Conservation (phyloP, 2,329 filamentous ascomycete species). For the Elsinoe perseae region DNA sequence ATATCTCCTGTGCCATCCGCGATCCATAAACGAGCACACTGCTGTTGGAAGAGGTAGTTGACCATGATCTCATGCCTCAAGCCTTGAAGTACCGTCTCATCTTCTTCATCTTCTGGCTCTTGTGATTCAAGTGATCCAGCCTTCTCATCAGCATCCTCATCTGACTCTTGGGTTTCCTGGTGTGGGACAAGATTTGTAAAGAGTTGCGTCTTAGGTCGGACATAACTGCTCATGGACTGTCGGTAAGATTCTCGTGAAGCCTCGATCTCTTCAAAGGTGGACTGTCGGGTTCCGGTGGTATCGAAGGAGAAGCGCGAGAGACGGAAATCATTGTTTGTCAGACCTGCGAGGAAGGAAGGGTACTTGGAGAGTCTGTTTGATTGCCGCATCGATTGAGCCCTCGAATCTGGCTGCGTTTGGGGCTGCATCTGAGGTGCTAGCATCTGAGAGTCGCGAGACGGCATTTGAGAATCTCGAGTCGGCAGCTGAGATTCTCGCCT, state of each 20-base stretch:
- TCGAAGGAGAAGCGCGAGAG: constrained; percentile 9
- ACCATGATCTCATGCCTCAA: constrained; percentile 79
- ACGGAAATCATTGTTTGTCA: background rate
- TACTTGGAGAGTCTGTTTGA: background rate
- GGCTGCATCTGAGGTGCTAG: no score
- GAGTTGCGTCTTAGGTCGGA: background rate
- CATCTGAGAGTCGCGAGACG: no score
- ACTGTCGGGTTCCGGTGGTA: constrained; percentile 7
- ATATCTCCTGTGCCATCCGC: constrained; percentile 58
- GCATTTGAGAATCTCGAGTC: background rate
- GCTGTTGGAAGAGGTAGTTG: constrained; percentile 73
- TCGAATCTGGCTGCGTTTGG: background rate
- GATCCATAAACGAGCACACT: constrained; percentile 67
- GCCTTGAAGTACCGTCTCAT: constrained; percentile 51
- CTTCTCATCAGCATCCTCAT: constrained; percentile 11
- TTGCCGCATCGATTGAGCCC: background rate
- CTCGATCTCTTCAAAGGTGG: constrained; percentile 5
- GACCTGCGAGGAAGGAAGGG: background rate
- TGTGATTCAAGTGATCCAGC: constrained; percentile 9
- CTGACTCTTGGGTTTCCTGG: background rate
- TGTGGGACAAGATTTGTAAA: background rate
- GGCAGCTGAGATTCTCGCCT: background rate
- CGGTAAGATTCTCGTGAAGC: constrained; percentile 5
- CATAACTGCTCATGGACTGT: background rate
- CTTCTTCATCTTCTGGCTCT: background rate